Evolutionary conservation across 1,284 basidiomycete species (phyloP), one percentile per base, ranked within the genome.

Genomic region (Apiotrichum laibachii): DNA sequence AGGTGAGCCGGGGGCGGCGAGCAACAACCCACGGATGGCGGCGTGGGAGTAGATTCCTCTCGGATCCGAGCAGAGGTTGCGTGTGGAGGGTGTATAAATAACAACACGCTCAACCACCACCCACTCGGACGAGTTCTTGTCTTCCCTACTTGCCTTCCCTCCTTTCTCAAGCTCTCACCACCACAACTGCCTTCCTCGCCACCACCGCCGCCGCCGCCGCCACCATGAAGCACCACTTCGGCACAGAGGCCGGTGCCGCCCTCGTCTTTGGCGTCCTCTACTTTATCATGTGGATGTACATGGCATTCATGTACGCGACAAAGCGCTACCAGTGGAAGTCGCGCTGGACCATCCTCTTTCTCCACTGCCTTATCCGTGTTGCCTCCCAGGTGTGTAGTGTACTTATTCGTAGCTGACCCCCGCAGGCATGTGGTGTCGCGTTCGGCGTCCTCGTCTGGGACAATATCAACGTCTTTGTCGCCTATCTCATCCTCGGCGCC

Each of bases 401-500:
- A 35, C 13, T 35, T 35, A 13, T 35, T 35, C 8, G 34, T 13
- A 35, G 18, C 43, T 53, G 15, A 45, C 42, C 8, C 13, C 21
- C 26, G 4, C 53, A 62, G 54, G 53, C 59, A 4, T 60, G 59
- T 44, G 62, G 62, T 1, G 48, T 61, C 13, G 59, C 56, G 5
- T 63, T 63, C 21, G 62, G 59, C 9, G 43, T 63, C 31, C 50
- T 62, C 8, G 50, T 55, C 11, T 65, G 60, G 60, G 18, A 50
- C n/a, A 61, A 62, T 53, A 22, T 56, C 9, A 40, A 60, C 50
- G 57, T 65, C 9, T 61, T 65, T 21, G 53, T 65, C 43, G 65
- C 66, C 10, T 67, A 66, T 58, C 63, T 70, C 57, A 58, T 69
- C 48, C 62, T 69, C 48, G 57, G 58, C 12, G 69, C 69, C 19